Percentiles rank a stretch among this genome's conserved stretches.
These are phyloP conservation scores for Wickerhamomyces kurtzmanii DNA, from an alignment of 805 yeast genomes.

Conservation along the genomic window DNA sequence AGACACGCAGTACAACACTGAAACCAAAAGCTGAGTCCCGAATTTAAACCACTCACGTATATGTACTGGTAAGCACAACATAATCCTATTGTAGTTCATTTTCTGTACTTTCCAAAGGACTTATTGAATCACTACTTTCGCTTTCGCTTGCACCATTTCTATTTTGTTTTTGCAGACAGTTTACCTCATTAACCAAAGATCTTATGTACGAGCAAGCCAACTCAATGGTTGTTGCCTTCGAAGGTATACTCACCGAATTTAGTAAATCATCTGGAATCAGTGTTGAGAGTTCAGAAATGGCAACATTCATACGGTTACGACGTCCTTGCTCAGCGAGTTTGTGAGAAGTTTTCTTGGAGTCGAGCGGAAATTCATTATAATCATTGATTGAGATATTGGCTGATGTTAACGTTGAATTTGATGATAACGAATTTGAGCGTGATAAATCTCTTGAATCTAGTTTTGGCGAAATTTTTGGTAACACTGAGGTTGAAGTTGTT, in stretches of 20 bases:
- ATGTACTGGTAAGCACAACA: too few species aligned
- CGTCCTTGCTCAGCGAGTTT: conserved; percentile 95
- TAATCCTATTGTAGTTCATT: too few species aligned
- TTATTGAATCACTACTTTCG: conserved; percentile 17
- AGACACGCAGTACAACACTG: too few species aligned
- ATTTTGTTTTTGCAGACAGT: conserved; percentile 6
- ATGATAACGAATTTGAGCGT: conserved; percentile 2
- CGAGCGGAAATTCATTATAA: conserved; percentile 6
- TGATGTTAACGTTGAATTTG: conserved; percentile 4
- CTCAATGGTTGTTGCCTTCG: conserved; percentile 94
- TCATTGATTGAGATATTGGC: conserved; percentile 7
- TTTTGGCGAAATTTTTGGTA: neutral
- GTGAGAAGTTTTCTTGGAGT: conserved; percentile 36
- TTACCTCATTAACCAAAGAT: conserved; percentile 28
- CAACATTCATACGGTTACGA: conserved; percentile 83
- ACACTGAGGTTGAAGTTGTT: neutral
- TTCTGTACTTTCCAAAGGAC: conserved; percentile 13
- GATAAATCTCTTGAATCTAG: neutral
- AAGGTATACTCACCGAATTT: conserved; percentile 53
- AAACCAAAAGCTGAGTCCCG: too few species aligned
- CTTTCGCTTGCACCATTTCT: conserved; percentile 5
- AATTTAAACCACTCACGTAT: too few species aligned
- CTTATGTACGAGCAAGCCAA: conserved; percentile 67
- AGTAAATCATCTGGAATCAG: conserved; percentile 54
- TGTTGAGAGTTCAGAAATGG: conserved; percentile 63